Percentiles rank a stretch among this genome's conserved stretches.
Evolutionary conservation across 2,329 filamentous ascomycete species (phyloP).

Genomic region (Pleoardoris graminearum): DNA sequence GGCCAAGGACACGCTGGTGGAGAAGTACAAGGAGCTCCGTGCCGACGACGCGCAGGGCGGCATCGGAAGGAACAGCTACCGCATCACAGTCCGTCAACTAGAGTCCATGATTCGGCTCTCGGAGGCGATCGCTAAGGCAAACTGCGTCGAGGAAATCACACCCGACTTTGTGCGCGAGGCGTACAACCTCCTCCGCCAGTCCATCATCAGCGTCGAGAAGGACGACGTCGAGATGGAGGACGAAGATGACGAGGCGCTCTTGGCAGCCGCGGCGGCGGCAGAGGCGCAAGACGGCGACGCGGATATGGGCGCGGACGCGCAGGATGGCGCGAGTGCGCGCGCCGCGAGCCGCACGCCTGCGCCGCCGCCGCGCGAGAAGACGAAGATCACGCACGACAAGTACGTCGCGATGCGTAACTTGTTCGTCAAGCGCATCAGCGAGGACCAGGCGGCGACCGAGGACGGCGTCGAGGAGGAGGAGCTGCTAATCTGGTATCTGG

Average conservation of each 20-base stretch:
- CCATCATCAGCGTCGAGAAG: constrained; percentile 96
- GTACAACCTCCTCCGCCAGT: constrained; percentile 86
- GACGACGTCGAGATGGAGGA: constrained; percentile 96
- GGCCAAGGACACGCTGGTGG: constrained; percentile 81
- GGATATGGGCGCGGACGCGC: constrained; percentile 29
- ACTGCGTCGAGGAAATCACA: constrained; percentile 89
- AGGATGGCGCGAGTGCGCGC: constrained; percentile 39
- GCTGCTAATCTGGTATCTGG: constrained; percentile 85
- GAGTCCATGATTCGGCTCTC: constrained; percentile 94
- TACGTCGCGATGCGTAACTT: constrained; percentile 89
- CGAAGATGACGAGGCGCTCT: constrained; percentile 66
- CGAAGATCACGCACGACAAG: constrained; percentile 93
- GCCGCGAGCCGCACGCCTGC: constrained; percentile 48
- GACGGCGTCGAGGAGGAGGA: constrained; percentile 85
- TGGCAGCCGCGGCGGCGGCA: constrained; percentile 56
- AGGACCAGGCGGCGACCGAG: constrained; percentile 74
- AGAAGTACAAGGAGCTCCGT: constrained; percentile 93
- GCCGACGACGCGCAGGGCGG: constrained; percentile 93
- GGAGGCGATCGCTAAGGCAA: constrained; percentile 97
- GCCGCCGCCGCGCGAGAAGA: constrained; percentile 61
- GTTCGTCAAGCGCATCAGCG: constrained; percentile 79
- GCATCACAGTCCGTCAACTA: constrained; percentile 94
- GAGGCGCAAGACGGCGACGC: constrained; percentile 48
- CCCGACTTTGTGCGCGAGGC: constrained; percentile 87
- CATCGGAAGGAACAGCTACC: constrained; percentile 91